Evolutionary conservation across 2,329 filamentous ascomycete species (phyloP).

Genomic region (Alternaria infectoria): DNA sequence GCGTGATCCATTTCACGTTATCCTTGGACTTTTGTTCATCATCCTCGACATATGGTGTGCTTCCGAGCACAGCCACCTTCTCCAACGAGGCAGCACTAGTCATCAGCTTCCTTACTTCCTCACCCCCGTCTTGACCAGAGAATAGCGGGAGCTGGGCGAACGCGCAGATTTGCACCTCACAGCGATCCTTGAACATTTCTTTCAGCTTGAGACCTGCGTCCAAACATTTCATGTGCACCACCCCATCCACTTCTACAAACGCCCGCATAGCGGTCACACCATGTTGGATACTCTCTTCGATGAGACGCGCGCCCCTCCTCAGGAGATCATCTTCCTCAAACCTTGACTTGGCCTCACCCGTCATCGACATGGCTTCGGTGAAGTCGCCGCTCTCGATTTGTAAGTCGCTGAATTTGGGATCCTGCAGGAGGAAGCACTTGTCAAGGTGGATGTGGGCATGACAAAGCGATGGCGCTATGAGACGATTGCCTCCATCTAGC

Average conservation of each 20-base stretch:
- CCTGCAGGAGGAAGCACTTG: conserved; percentile 66
- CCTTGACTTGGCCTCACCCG: conserved; percentile 64
- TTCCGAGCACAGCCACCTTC: conserved; percentile 67
- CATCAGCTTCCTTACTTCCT: conserved; percentile 60
- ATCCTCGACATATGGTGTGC: conserved; percentile 73
- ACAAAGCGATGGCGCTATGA: conserved; percentile 65
- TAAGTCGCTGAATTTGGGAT: conserved; percentile 66
- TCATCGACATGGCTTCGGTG: conserved; percentile 67
- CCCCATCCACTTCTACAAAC: conserved; percentile 73
- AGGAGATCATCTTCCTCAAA: conserved; percentile 70
- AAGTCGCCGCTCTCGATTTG: conserved; percentile 68
- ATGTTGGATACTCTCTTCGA: conserved; percentile 67
- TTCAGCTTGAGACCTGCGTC: conserved; percentile 65
- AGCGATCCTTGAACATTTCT: conserved; percentile 58
- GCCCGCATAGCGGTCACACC: conserved; percentile 73
- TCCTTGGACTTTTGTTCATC: conserved; percentile 54
- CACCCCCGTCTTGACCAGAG: conserved; percentile 58
- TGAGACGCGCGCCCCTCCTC: conserved; percentile 67
- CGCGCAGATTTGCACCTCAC: conserved; percentile 70
- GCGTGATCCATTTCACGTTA: conserved; percentile 70
- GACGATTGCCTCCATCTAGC: conserved; percentile 50
- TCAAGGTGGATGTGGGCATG: conserved; percentile 78
- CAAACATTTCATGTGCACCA: conserved; percentile 64
- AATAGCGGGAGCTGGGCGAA: conserved; percentile 76
- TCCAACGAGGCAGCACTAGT: conserved; percentile 50